Percentiles rank a stretch among this genome's conserved stretches.
Evolutionary conservation across 495 filamentous ascomycete genomes (phyloP).

Genomic region (Trypethelium eluteriae): DNA sequence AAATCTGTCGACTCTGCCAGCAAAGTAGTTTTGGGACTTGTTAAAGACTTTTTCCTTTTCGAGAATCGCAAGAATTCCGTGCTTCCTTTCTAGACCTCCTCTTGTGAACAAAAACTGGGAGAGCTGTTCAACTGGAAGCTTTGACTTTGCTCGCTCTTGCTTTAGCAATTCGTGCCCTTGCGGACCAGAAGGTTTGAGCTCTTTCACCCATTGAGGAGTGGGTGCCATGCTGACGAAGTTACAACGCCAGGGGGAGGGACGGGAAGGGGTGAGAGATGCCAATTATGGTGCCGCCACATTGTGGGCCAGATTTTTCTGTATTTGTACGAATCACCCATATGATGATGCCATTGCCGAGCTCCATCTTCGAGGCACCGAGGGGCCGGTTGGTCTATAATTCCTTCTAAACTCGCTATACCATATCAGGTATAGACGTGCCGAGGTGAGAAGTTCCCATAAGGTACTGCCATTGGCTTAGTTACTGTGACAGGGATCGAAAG

Average conservation of each 20-base stretch:
- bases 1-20: constrained; percentile 56
- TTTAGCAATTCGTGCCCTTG: constrained; percentile 54
- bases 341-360: not conserved
- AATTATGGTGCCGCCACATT: not conserved
- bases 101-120: constrained; percentile 55
- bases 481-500: too few species aligned
- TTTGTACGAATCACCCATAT: not conserved
- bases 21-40: constrained; percentile 60
- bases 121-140: constrained; percentile 50
- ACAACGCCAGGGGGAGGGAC: not conserved
- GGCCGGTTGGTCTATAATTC: not conserved
- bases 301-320: not conserved
- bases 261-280: not conserved
- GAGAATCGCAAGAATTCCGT: constrained; percentile 48
- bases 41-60: constrained; percentile 57
- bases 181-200: constrained; percentile 52
- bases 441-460: not conserved
- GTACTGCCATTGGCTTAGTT: too few species aligned
- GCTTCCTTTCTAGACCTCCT: constrained; percentile 47
- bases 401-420: not conserved
- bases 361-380: not conserved
- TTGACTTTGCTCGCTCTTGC: constrained; percentile 53
- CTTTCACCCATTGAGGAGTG: constrained; percentile 56
- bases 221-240: constrained; percentile 28
- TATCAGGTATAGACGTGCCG: not conserved